phyloP scores from a whole-genome alignment of 768 basidiomycete genomes.

The Collybiopsis luxurians region DNA sequence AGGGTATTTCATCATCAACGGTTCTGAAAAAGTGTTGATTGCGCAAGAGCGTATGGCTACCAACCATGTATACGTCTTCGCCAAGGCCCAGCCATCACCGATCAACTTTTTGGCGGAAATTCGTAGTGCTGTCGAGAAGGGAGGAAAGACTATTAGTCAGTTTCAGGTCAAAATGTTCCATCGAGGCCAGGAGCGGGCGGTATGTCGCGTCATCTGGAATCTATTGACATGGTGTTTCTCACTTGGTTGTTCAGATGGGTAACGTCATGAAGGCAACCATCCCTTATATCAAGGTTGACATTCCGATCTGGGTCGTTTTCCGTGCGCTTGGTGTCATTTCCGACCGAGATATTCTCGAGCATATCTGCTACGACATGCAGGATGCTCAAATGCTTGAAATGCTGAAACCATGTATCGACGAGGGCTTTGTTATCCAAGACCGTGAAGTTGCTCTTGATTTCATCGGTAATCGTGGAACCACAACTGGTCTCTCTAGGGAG shows the following conservation, averaged over 20 bases:
- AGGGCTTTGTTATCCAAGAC: conserved; percentile 97
- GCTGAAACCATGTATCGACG: conserved; percentile 97
- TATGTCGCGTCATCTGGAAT: conserved; percentile 36
- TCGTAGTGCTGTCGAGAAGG: conserved; percentile 95
- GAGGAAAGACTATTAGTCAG: conserved; percentile 96
- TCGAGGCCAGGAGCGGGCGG: conserved; percentile 82
- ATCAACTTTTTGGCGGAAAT: conserved; percentile 97
- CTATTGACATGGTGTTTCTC: conserved; percentile 4
- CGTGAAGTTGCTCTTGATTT: conserved; percentile 97
- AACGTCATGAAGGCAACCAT: conserved; percentile 97
- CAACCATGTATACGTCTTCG: conserved; percentile 99
- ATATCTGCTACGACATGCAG: conserved; percentile 97
- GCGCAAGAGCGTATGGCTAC: conserved; percentile 99
- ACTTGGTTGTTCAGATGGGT: conserved; percentile 52
- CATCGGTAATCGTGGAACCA: conserved; percentile 97
- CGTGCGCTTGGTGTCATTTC: conserved; percentile 96
- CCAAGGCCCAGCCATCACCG: conserved; percentile 94
- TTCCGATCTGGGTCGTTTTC: conserved; percentile 99
- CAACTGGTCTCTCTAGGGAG: conserved; percentile 87
- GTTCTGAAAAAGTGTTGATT: conserved; percentile 99
- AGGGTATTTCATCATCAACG: conserved; percentile 99
- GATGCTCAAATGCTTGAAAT: conserved; percentile 96
- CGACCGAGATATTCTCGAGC: conserved; percentile 95
- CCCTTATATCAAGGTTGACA: conserved; percentile 97
- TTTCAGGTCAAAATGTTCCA: conserved; percentile 99